phyloP scores from a whole-genome alignment of 805 yeast species.

The Spathaspora passalidarum region DNA sequence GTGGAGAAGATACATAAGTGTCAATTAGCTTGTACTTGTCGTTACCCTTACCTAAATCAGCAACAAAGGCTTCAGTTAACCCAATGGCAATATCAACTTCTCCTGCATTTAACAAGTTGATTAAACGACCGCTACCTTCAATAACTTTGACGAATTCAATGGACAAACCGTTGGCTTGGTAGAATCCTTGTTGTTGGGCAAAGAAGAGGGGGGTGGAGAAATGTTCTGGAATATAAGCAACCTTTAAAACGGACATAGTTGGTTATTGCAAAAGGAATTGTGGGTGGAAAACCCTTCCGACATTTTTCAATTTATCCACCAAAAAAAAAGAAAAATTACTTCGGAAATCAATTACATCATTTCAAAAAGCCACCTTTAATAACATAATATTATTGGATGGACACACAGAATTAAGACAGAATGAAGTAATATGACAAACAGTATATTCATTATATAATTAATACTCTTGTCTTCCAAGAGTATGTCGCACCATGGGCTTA shows the following conservation, averaged over 20 bases:
- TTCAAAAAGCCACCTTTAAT: background rate
- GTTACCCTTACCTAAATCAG: constrained; percentile 74
- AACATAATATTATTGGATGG: background rate
- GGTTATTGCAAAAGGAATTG: background rate
- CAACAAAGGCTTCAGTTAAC: constrained; percentile 84
- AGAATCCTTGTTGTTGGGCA: constrained; percentile 61
- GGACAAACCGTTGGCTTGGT: constrained; percentile 44
- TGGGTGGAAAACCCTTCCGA: background rate
- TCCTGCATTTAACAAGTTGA: constrained; percentile 61
- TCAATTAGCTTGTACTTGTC: constrained; percentile 65
- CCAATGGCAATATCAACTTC: constrained; percentile 83
- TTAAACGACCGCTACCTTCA: constrained; percentile 86
- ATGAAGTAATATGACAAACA: background rate
- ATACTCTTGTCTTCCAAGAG: background rate
- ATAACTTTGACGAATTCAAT: constrained; percentile 68
- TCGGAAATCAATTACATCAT: background rate
- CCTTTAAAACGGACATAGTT: constrained; percentile 31
- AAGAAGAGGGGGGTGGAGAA: constrained; percentile 83
- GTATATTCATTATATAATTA: background rate
- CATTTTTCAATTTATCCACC: background rate
- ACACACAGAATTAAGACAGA: background rate
- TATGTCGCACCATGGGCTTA: too few species aligned
- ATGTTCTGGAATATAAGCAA: constrained; percentile 91
- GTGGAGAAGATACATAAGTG: constrained; percentile 81
- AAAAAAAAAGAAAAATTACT: background rate